These are phyloP conservation scores for Ceratobasidium sp. DNA, from an alignment of 1,284 basidiomycete genomes.

Conservation along the genomic window DNA sequence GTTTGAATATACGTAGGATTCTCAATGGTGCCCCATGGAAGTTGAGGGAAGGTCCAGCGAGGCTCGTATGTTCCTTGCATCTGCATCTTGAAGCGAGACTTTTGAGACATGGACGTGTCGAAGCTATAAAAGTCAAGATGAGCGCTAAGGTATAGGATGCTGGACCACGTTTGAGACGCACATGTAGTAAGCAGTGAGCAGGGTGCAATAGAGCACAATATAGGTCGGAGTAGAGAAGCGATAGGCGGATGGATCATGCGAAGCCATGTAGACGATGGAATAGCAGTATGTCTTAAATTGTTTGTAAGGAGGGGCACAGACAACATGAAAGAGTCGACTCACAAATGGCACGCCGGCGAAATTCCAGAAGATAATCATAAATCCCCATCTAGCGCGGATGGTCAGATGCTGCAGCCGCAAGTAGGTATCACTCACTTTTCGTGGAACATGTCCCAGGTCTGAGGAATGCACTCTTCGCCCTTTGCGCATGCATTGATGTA, in stretches of 20 bases:
- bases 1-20: conserved; percentile 95
- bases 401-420: not conserved
- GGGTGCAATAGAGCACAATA: conserved; percentile 72
- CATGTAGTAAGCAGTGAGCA: conserved; percentile 87
- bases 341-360: conserved; percentile 73
- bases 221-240: conserved; percentile 82
- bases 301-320: conserved; percentile 26
- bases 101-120: conserved; percentile 96
- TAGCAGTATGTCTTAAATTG: conserved; percentile 92
- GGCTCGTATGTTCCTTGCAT: conserved; percentile 86
- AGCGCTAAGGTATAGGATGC: no score
- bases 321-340: conserved; percentile 58
- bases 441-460: conserved; percentile 99
- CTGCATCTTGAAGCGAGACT: conserved; percentile 98
- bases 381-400: conserved; percentile 67
- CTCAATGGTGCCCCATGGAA: conserved; percentile 85
- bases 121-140: conserved; percentile 61
- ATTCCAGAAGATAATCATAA: conserved; percentile 98
- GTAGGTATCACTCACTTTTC: conserved; percentile 69
- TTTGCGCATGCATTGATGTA: conserved; percentile 97
- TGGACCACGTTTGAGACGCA: conserved; percentile 58
- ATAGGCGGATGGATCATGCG: conserved; percentile 88
- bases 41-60: conserved; percentile 92
- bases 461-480: conserved; percentile 97
- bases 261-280: conserved; percentile 97